Evolutionary conservation across 129 eudicot species (phyloP).

Genomic region (Lonicera japonica): DNA sequence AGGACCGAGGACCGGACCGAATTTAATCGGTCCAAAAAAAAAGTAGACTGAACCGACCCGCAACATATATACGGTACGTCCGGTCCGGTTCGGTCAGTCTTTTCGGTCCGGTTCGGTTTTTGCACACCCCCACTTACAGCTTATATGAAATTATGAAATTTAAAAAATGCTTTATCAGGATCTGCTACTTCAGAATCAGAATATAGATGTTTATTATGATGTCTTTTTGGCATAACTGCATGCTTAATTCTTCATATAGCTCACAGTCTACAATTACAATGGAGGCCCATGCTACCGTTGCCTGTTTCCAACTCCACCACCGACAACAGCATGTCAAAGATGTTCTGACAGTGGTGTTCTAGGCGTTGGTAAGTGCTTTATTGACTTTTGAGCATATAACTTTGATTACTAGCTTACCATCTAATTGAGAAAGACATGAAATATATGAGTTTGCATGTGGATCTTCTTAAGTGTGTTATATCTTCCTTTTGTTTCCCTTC

Average conservation of each 20-base stretch:
- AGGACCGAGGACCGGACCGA: too few relatives aligned
- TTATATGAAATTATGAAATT: background rate
- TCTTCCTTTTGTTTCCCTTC: background rate
- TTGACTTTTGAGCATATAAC: background rate
- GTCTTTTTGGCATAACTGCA: constrained; percentile 14
- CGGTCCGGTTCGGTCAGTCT: too few relatives aligned
- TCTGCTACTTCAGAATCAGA: background rate
- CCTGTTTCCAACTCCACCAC: constrained; percentile 93
- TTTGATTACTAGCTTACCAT: too few relatives aligned
- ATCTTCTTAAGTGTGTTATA: too few relatives aligned
- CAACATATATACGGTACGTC: too few relatives aligned
- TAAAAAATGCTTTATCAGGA: background rate
- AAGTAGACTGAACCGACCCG: too few relatives aligned
- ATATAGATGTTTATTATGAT: constrained; percentile 2
- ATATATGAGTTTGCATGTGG: too few relatives aligned
- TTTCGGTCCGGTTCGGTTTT: too few relatives aligned
- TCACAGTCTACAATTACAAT: constrained; percentile 87
- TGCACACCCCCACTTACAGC: too few relatives aligned
- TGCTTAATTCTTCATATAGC: constrained; percentile 35
- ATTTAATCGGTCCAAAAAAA: too few relatives aligned
- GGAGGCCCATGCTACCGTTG: constrained; percentile 99
- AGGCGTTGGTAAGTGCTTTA: constrained; percentile 65
- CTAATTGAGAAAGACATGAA: too few relatives aligned
- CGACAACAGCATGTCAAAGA: constrained; percentile 90
- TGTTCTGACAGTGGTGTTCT: constrained; percentile 97